Evolutionary conservation across 2,329 filamentous ascomycete species (phyloP), one percentile per base, ranked within the genome.

Genomic region (Pyricularia grisea): DNA sequence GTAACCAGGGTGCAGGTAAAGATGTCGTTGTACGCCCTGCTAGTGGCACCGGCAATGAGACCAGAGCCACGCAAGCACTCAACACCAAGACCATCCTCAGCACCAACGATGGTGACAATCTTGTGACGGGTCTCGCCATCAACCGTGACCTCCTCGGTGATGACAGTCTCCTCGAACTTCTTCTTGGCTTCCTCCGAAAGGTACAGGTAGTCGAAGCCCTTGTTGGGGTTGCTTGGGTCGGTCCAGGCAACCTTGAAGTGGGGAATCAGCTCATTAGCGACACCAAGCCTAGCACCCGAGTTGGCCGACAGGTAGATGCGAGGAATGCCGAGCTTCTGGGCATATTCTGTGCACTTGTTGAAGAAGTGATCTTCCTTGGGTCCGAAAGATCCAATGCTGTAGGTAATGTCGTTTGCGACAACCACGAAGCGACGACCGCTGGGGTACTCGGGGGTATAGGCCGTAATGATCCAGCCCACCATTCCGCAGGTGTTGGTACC

Each of bases 191-290:
- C 92, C 0, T 92, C 90, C 31, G 92, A 94, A 69, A 99, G 85
- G 82, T 98, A 99, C 55, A 99, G 87, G 82, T 99, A 99, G 77
- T 96, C 95, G 87, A 99, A 99, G 68, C 95, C 95, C 73, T 88
- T 84, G 78, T 97, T 92, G 63, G 92, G 95, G 79, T 89, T 93
- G 72, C 81, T 81, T 3, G 87, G 81, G 74, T 98, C 90, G 78
- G 97, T 98, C 94, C 94, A 99, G 2, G 94, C 95, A 69, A 97
- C 94, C 73, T 92, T 95, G 87, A 97, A 98, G 84, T 97, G 91
- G 28, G 94, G 94, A 80, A 99, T 97, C 72, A 99, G 85, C 84
- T 98, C 95, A 74, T 97, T 94, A 71, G 95, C 95, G 80, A 99
- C 90, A 76, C 95, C 95, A 75, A 99, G 92, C 77, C 95, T 94